Evolutionary conservation across 1,284 basidiomycete species (phyloP).

Genomic region (Sutorius eximius): DNA sequence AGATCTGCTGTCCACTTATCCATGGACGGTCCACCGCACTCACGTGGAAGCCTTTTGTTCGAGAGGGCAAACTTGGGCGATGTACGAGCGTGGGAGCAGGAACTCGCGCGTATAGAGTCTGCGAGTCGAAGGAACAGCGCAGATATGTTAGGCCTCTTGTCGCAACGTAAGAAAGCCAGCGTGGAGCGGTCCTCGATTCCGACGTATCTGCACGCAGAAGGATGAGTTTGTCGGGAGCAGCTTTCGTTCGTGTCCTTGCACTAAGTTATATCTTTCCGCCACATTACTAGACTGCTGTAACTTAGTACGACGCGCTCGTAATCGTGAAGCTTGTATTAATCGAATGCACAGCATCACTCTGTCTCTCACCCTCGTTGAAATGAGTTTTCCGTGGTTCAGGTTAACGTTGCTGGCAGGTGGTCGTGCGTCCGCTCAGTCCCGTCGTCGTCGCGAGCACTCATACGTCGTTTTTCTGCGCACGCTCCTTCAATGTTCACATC

Average conservation of each 20-base stretch:
- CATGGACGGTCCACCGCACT: conserved; percentile 26
- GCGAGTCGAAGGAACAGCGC: conserved; percentile 58
- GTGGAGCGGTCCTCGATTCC: conserved; percentile 26
- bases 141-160: conserved; percentile 57
- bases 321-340: conserved; percentile 18
- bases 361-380: neutral
- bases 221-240: conserved; percentile 16
- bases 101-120: conserved; percentile 68
- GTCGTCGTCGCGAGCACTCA: conserved; percentile 10
- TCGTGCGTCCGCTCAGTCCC: conserved; percentile 41
- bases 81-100: conserved; percentile 74
- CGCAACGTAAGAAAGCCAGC: conserved; percentile 44
- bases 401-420: conserved; percentile 46
- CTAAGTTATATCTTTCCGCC: conserved; percentile 8
- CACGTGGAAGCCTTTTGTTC: conserved; percentile 19
- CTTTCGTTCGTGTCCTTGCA: neutral
- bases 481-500: neutral
- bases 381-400: conserved; percentile 54
- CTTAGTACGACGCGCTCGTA: conserved; percentile 8
- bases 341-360: conserved; percentile 17
- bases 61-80: conserved; percentile 36
- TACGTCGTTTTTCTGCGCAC: neutral
- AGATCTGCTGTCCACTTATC: conserved; percentile 32
- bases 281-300: conserved; percentile 13
- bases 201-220: conserved; percentile 30